Conservation (phyloP, 2,329 filamentous ascomycete species). For the Huntiella moniliformis region DNA sequence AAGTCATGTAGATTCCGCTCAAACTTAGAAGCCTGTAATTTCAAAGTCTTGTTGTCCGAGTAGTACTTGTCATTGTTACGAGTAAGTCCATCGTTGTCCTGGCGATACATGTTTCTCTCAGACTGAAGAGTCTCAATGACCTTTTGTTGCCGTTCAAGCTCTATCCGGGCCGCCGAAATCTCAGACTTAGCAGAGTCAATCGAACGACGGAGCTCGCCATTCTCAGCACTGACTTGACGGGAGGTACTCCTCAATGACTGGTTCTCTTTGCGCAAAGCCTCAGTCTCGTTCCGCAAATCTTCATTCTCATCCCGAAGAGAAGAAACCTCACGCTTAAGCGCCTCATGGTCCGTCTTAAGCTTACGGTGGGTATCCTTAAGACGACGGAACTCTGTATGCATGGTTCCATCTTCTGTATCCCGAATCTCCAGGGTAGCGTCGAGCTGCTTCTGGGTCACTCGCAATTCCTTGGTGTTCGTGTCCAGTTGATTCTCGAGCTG, state of each 20-base stretch:
- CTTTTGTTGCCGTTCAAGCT: conserved; percentile 23
- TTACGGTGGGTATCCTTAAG: conserved; percentile 19
- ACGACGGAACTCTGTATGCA: conserved; percentile 24
- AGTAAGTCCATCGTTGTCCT: conserved; percentile 34
- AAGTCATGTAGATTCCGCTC: conserved; percentile 27
- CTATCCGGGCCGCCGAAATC: conserved; percentile 22
- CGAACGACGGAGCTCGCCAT: conserved; percentile 25
- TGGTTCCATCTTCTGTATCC: conserved; percentile 19
- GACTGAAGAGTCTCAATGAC: conserved; percentile 22
- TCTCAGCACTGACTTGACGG: conserved; percentile 24
- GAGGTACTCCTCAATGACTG: conserved; percentile 25
- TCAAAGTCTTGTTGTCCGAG: conserved; percentile 31
- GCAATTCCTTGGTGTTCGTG: conserved; percentile 24
- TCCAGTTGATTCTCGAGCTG: conserved; percentile 27
- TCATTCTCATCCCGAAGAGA: conserved; percentile 25
- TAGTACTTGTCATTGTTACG: conserved; percentile 37
- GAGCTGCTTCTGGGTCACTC: conserved; percentile 23
- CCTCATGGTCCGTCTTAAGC: conserved; percentile 16
- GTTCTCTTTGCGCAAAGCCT: conserved; percentile 26
- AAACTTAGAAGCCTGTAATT: conserved; percentile 29
- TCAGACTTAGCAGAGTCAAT: conserved; percentile 24
- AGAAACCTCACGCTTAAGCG: conserved; percentile 22
- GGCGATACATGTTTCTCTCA: conserved; percentile 27
- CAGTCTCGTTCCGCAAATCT: conserved; percentile 23
- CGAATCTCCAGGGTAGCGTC: conserved; percentile 23